phyloP scores from a whole-genome alignment of 1,139 yeast genomes.

The Scheffersomyces lignicola region DNA sequence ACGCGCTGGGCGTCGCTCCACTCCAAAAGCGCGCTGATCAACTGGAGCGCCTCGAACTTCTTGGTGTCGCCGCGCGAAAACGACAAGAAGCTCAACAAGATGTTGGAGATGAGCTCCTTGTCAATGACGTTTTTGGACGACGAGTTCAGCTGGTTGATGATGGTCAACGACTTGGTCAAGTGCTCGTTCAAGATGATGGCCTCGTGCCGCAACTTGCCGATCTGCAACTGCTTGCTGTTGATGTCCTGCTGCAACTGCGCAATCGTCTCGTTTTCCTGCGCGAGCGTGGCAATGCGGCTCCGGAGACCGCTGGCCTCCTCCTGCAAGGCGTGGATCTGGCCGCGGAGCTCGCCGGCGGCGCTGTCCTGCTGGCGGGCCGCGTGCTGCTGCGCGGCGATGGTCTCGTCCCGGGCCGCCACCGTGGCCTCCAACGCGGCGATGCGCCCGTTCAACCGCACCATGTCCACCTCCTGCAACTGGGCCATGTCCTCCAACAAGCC shows the following conservation, averaged over 20 bases:
- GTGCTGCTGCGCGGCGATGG: conserved; percentile 16
- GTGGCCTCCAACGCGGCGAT: conserved; percentile 9
- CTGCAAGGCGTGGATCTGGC: conserved; percentile 7
- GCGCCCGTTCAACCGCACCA: conserved; percentile 12
- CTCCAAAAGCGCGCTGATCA: conserved; percentile 76
- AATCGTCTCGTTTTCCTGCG: conserved; percentile 11
- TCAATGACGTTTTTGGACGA: conserved; percentile 67
- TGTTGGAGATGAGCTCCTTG: conserved; percentile 82
- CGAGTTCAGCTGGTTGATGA: conserved; percentile 71
- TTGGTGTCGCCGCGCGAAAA: conserved; percentile 93
- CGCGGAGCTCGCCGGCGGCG: conserved; percentile 6
- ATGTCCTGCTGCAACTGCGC: conserved; percentile 32
- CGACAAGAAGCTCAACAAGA: conserved; percentile 79
- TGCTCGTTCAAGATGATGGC: conserved; percentile 95
- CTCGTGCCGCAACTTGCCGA: conserved; percentile 92
- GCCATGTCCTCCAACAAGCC: conserved; percentile 42
- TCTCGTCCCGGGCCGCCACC: conserved; percentile 14
- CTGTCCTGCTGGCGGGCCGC: conserved; percentile 14
- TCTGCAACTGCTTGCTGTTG: conserved; percentile 73
- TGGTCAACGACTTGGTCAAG: conserved; percentile 81
- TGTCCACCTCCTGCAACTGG: conserved; percentile 21
- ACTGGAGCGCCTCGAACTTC: conserved; percentile 85
- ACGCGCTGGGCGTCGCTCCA: conserved; percentile 87
- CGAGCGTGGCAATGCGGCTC: conserved; percentile 6
- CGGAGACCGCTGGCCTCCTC: conserved; percentile 9